A percentile compares a stretch with the other conserved stretches of the same genome.
Conservation (phyloP, 805 yeast species). For the Lipomyces anomalus region DNA sequence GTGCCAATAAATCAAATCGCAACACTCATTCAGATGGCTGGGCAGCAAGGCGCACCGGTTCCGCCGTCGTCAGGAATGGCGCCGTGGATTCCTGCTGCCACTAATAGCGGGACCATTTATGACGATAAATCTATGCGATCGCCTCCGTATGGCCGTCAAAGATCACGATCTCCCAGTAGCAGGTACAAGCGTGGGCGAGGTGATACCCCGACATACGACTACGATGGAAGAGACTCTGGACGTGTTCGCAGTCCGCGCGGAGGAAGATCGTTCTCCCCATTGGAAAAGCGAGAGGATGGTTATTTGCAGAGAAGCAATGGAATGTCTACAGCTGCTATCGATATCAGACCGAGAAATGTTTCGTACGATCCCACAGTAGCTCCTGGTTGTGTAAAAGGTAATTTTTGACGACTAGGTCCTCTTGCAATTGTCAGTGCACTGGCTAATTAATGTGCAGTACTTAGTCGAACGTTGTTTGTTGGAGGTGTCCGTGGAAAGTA, state of each 20-base stretch:
- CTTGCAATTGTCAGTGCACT: too few species aligned
- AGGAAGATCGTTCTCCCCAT: conserved; percentile 2
- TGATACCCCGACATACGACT: neutral
- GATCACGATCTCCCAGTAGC: conserved; percentile 27
- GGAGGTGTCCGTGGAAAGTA: conserved; percentile 82
- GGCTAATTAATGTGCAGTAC: too few species aligned
- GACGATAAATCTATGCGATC: conserved; percentile 12
- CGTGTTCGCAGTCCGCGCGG: conserved; percentile 24
- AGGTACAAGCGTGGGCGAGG: neutral
- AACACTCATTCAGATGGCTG: conserved; percentile 9
- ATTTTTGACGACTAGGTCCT: too few species aligned
- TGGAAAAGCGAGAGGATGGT: conserved; percentile 7
- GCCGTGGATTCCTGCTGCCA: neutral
- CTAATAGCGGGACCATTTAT: neutral
- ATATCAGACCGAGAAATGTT: conserved; percentile 50
- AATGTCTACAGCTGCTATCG: conserved; percentile 12
- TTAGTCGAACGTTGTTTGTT: conserved; percentile 83
- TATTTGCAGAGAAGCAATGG: conserved; percentile 6
- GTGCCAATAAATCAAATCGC: conserved; percentile 28
- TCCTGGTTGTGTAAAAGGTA: conserved; percentile 67
- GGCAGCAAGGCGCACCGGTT: neutral
- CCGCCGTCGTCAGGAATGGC: conserved; percentile 3
- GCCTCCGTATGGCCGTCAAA: conserved; percentile 10
- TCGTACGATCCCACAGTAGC: conserved; percentile 67
- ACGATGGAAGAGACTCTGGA: conserved; percentile 1